These are phyloP conservation scores for Cercospora janseana DNA, from an alignment of 2,329 filamentous ascomycete species.

Conservation along the genomic window DNA sequence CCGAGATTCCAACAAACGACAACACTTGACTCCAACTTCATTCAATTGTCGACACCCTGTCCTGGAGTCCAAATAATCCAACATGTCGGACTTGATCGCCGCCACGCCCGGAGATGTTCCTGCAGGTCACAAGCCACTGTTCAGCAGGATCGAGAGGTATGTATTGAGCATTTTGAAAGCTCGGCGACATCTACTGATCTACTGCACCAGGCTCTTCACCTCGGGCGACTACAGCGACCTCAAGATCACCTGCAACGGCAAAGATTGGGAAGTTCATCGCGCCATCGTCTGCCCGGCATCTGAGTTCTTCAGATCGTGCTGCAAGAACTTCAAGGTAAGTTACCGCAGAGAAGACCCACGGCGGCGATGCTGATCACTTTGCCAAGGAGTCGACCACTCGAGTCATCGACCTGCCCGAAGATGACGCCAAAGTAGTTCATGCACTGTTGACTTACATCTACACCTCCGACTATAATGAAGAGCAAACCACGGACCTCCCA, in stretches of 20 bases:
- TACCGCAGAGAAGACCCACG: neutral
- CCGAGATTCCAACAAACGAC: no score
- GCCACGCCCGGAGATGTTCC: neutral
- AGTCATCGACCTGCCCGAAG: neutral
- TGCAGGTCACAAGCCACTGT: neutral
- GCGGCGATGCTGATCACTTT: neutral
- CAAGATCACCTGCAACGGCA: slow-evolving; percentile 23
- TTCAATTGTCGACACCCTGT: neutral
- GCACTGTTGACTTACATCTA: slow-evolving; percentile 24
- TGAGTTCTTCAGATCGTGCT: slow-evolving; percentile 23
- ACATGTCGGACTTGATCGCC: neutral
- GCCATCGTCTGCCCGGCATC: slow-evolving; percentile 28
- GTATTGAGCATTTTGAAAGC: neutral
- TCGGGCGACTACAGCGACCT: slow-evolving; percentile 18
- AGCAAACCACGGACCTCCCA: neutral
- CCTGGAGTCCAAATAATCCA: neutral
- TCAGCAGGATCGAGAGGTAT: neutral
- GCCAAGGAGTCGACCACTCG: neutral
- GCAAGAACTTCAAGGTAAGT: neutral
- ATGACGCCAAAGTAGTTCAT: slow-evolving; percentile 8
- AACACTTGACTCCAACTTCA: neutral
- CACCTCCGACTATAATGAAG: neutral
- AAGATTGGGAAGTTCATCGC: slow-evolving; percentile 28
- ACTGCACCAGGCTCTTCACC: neutral
- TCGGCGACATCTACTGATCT: neutral